Evolutionary conservation across 345 rosid species (phyloP).

Genomic region (Lumnitzera littorea): DNA sequence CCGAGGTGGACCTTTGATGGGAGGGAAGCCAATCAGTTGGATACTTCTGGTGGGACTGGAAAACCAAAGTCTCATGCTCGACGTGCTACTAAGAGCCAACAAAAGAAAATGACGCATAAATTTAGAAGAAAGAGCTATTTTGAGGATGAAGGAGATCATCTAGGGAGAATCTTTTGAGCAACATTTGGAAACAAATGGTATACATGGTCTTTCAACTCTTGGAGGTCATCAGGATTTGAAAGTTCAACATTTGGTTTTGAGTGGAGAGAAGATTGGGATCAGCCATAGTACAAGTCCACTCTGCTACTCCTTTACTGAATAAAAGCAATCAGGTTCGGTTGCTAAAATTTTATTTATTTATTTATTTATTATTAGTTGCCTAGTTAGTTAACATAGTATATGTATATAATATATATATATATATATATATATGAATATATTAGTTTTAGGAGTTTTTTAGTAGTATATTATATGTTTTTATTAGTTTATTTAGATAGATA

Average conservation of each 20-base stretch:
- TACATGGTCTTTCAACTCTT: slow-evolving; percentile 30
- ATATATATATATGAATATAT: too few species aligned
- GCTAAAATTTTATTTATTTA: too few species aligned
- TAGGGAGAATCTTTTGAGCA: slow-evolving; percentile 31
- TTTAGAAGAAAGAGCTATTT: slow-evolving; percentile 28
- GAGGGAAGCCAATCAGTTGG: slow-evolving; percentile 9
- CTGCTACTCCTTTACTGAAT: too few species aligned
- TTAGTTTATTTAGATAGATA: too few species aligned
- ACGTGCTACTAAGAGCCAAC: slow-evolving; percentile 20
- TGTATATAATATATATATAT: too few species aligned
- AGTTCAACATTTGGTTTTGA: slow-evolving; percentile 37
- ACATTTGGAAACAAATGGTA: slow-evolving; percentile 46
- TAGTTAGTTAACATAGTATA: too few species aligned
- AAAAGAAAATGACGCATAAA: slow-evolving; percentile 35
- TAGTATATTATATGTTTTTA: too few species aligned
- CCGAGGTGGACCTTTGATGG: slow-evolving; percentile 25
- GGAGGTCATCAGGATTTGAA: slow-evolving; percentile 15
- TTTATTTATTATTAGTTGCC: too few species aligned
- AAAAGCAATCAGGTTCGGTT: too few species aligned
- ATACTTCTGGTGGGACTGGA: slow-evolving; percentile 14
- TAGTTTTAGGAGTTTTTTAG: too few species aligned
- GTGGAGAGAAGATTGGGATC: slow-evolving; percentile 46
- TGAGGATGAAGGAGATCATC: slow-evolving; percentile 32
- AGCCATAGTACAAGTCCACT: too few species aligned
- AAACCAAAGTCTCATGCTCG: slow-evolving; percentile 20